phyloP scores from a whole-genome alignment of 345 rosid species.

The Raphanus raphanistrum region DNA sequence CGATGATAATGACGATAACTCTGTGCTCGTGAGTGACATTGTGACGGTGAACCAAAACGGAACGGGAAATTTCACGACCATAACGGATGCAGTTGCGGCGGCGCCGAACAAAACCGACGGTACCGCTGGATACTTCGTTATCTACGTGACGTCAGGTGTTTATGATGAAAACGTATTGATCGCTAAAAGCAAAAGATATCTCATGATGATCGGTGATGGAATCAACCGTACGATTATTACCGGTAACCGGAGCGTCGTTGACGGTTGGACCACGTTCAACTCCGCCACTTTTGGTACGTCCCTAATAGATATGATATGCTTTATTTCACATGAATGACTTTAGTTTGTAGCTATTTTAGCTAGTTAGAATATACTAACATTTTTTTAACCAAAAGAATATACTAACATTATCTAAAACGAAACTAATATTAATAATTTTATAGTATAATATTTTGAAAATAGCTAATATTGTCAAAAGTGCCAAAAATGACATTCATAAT shows the following conservation, averaged over 20 bases:
- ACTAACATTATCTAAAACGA: not conserved
- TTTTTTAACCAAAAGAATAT: too few species aligned
- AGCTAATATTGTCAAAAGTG: too few species aligned
- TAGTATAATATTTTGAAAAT: not conserved
- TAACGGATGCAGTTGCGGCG: conserved; percentile 61
- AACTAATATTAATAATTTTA: not conserved
- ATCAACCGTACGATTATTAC: conserved; percentile 78
- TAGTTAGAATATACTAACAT: not conserved
- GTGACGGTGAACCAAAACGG: conserved; percentile 75
- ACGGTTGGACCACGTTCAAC: conserved; percentile 87
- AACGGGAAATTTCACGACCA: conserved; percentile 69
- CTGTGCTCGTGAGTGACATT: conserved; percentile 51
- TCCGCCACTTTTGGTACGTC: conserved; percentile 73
- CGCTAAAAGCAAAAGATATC: conserved; percentile 62
- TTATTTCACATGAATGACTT: not conserved
- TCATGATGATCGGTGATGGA: conserved; percentile 92
- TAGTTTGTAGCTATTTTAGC: not conserved
- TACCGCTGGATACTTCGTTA: conserved; percentile 66
- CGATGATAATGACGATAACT: conserved; percentile 16
- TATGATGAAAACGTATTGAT: conserved; percentile 77
- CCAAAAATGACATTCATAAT: too few species aligned
- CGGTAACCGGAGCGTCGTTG: conserved; percentile 77
- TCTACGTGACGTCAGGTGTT: conserved; percentile 64
- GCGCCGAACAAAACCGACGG: conserved; percentile 75
- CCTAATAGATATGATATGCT: not conserved